These are phyloP conservation scores for Erigeron canadensis DNA, from an alignment of 129 eudicot species.

Conservation along the genomic window DNA sequence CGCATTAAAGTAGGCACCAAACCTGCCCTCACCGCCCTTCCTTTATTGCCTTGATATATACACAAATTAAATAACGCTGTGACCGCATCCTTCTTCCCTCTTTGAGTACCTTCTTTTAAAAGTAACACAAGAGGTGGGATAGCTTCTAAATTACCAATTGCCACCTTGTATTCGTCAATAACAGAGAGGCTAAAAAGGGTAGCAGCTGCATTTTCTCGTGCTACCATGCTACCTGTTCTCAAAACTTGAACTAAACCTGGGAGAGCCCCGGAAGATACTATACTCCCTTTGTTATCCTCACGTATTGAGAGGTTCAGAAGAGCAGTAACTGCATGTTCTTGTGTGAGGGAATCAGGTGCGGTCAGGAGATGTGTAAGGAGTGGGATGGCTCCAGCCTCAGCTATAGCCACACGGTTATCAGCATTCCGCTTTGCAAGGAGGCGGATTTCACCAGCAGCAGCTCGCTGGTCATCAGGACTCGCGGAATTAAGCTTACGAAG, in stretches of 20 bases:
- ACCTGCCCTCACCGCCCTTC: conserved; percentile 86
- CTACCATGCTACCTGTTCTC: conserved; percentile 87
- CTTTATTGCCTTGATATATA: conserved; percentile 94
- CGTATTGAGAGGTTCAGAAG: conserved; percentile 91
- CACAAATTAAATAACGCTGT: conserved; percentile 88
- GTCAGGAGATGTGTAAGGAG: conserved; percentile 70
- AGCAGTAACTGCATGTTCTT: conserved; percentile 95
- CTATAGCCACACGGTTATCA: too few species aligned
- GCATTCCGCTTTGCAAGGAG: too few species aligned
- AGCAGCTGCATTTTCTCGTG: conserved; percentile 96
- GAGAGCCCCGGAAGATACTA: conserved; percentile 78
- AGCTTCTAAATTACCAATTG: conserved; percentile 76
- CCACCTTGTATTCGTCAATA: conserved; percentile 79
- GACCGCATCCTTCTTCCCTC: conserved; percentile 98
- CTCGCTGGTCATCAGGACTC: conserved; percentile 72
- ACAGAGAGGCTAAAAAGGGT: conserved; percentile 93
- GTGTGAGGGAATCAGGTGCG: conserved; percentile 82
- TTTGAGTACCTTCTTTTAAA: conserved; percentile 76
- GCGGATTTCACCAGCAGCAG: too few species aligned
- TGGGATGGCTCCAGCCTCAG: too few species aligned
- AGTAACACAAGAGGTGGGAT: conserved; percentile 80
- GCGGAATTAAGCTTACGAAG: conserved; percentile 61
- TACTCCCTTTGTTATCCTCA: conserved; percentile 86
- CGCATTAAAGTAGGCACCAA: conserved; percentile 66
- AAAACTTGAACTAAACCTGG: conserved; percentile 92